phyloP scores from a whole-genome alignment of 1,139 yeast species.

The Barnettozyma hawaiiensis region DNA sequence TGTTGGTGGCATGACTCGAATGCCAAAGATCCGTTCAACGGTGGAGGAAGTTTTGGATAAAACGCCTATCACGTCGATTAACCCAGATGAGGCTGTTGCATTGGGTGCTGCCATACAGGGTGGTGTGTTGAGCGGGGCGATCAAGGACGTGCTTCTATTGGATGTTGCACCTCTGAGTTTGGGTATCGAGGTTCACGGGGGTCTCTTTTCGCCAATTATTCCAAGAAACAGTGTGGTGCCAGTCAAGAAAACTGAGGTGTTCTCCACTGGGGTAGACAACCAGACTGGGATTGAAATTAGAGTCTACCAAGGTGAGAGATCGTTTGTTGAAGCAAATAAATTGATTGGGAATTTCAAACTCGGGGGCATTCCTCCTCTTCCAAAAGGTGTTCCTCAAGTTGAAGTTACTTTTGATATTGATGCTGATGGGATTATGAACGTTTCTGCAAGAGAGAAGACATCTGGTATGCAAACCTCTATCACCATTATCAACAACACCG shows the following conservation, averaged over 20 bases:
- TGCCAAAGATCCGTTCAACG: conserved; percentile 63
- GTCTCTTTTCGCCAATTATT: conserved; percentile 70
- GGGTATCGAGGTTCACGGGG: conserved; percentile 81
- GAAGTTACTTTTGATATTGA: conserved; percentile 70
- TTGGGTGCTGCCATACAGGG: conserved; percentile 84
- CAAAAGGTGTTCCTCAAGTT: conserved; percentile 76
- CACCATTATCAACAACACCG: conserved; percentile 66
- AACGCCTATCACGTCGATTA: conserved; percentile 58
- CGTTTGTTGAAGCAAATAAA: conserved; percentile 67
- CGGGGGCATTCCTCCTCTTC: conserved; percentile 60
- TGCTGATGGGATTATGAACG: conserved; percentile 79
- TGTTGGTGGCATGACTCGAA: conserved; percentile 84
- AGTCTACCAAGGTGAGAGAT: conserved; percentile 76
- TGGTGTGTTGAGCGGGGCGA: conserved; percentile 66
- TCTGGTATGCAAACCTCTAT: conserved; percentile 52
- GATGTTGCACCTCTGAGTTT: conserved; percentile 77
- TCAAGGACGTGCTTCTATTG: conserved; percentile 53
- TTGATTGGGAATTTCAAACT: conserved; percentile 67
- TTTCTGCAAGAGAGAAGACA: conserved; percentile 62
- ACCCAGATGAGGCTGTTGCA: conserved; percentile 84
- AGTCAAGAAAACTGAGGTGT: conserved; percentile 61
- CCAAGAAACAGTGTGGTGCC: conserved; percentile 76
- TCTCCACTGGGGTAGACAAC: conserved; percentile 82
- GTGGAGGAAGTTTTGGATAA: conserved; percentile 55
- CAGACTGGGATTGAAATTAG: conserved; percentile 76